Percentiles rank a stretch among this genome's conserved stretches.
Conservation (phyloP, 2,329 filamentous ascomycete species). For the Epichloe aotearoae region DNA sequence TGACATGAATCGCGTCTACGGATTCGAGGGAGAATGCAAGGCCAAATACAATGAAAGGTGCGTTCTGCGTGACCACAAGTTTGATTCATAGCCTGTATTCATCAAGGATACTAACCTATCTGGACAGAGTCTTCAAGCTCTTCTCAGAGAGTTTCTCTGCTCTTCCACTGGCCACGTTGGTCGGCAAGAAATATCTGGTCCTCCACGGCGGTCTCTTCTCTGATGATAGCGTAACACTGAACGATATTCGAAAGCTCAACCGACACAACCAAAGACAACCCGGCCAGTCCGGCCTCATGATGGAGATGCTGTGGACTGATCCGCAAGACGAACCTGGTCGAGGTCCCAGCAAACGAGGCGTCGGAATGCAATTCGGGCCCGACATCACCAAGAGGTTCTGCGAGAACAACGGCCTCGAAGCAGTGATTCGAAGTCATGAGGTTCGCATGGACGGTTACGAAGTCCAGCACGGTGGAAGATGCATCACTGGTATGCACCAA, state of each 20-base stretch:
- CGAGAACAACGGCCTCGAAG: slow-evolving; percentile 86
- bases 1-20: slow-evolving; percentile 98
- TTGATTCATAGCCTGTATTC: background rate
- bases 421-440: slow-evolving; percentile 93
- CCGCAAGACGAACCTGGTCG: slow-evolving; percentile 76
- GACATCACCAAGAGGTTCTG: slow-evolving; percentile 96
- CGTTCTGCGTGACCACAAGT: background rate
- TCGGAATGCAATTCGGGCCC: slow-evolving; percentile 91
- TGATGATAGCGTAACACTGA: slow-evolving; percentile 79
- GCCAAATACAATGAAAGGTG: slow-evolving; percentile 85
- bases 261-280: slow-evolving; percentile 84
- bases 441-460: slow-evolving; percentile 99
- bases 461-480: slow-evolving; percentile 87
- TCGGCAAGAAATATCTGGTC: slow-evolving; percentile 82
- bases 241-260: slow-evolving; percentile 89
- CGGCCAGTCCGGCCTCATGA: slow-evolving; percentile 91
- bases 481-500: slow-evolving; percentile 63
- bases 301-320: slow-evolving; percentile 99
- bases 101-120: background rate
- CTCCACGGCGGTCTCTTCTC: slow-evolving; percentile 94
- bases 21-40: slow-evolving; percentile 96
- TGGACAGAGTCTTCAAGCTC: slow-evolving; percentile 67
- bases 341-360: slow-evolving; percentile 89
- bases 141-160: slow-evolving; percentile 98
- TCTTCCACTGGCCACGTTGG: slow-evolving; percentile 77